These are phyloP conservation scores for Rugosomyces carneus DNA, from an alignment of 1,284 basidiomycete species.

Conservation along the genomic window DNA sequence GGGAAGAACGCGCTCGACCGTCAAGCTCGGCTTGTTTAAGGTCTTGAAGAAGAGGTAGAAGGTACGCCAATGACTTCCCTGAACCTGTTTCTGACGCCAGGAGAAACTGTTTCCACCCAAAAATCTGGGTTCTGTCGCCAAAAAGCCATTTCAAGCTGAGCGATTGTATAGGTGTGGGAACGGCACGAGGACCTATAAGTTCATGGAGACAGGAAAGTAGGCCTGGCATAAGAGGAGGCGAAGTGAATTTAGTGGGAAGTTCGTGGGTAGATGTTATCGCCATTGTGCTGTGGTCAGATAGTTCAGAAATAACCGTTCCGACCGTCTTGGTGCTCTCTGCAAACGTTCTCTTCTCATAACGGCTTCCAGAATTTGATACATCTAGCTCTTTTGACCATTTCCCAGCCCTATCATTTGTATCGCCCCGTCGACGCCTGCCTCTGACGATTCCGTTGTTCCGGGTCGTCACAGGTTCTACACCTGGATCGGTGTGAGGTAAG, in stretches of 20 bases:
- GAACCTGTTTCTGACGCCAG: conserved; percentile 86
- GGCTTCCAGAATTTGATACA: background rate
- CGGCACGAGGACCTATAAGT: conserved; percentile 46
- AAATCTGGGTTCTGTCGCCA: conserved; percentile 12
- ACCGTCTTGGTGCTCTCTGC: background rate
- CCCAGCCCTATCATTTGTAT: conserved; percentile 5
- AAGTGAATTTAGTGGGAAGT: conserved; percentile 36
- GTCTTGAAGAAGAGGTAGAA: conserved; percentile 74
- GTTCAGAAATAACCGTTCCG: conserved; percentile 6
- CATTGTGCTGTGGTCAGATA: conserved; percentile 6
- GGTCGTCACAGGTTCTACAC: background rate
- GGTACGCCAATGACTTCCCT: conserved; percentile 87
- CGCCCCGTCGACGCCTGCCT: background rate
- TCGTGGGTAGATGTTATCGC: conserved; percentile 3
- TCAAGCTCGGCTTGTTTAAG: conserved; percentile 57
- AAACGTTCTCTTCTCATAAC: background rate
- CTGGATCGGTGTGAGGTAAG: conserved; percentile 12
- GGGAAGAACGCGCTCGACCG: conserved; percentile 4
- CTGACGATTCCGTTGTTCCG: background rate
- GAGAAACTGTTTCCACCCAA: conserved; percentile 50
- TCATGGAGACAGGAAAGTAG: conserved; percentile 51
- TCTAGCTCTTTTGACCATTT: conserved; percentile 6
- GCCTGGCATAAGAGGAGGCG: conserved; percentile 63
- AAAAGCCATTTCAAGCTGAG: conserved; percentile 54
- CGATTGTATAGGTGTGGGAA: conserved; percentile 71